Evolutionary conservation across 192 early-diverging fungal species (phyloP).

Genomic region (Gamsiella multidivaricata): DNA sequence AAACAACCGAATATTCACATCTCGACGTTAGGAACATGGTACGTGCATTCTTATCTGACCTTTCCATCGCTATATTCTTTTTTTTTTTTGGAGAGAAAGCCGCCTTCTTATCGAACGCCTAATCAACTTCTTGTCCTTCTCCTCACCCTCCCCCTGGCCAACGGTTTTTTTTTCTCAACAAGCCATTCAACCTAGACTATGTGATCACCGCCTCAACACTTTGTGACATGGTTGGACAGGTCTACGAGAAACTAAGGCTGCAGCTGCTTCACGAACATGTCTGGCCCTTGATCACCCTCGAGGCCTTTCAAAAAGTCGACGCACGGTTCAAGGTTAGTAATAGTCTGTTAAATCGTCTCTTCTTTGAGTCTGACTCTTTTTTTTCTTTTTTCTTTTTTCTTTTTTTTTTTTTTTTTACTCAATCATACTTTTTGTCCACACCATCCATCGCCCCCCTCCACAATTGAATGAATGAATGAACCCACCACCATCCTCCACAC

Average conservation of each 20-base stretch:
- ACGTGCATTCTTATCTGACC: not conserved
- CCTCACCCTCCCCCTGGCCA: too few species aligned
- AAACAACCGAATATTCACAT: constrained; percentile 26
- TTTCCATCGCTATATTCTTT: not conserved
- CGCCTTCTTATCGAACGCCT: too few species aligned
- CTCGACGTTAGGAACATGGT: constrained; percentile 20
- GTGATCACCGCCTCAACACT: constrained; percentile 28
- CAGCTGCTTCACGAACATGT: not conserved
- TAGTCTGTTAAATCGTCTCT: not conserved
- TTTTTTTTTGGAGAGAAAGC: too few species aligned
- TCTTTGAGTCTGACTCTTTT: not conserved
- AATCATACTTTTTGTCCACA: too few species aligned
- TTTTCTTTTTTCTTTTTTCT: constrained; percentile 4
- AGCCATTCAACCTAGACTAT: constrained; percentile 43
- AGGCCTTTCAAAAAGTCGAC: constrained; percentile 32
- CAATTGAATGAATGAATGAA: too few species aligned
- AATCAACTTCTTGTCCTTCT: not conserved
- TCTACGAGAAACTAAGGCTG: constrained; percentile 10
- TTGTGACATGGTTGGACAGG: constrained; percentile 20
- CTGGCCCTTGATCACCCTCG: not conserved
- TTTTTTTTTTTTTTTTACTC: not conserved
- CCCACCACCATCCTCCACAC: too few species aligned
- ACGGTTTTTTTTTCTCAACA: not conserved
- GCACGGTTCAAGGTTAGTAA: constrained; percentile 32
- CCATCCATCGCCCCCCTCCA: too few species aligned